These are phyloP conservation scores for Phoma sp. DNA, from an alignment of 2,329 filamentous ascomycete genomes.

Conservation along the genomic window DNA sequence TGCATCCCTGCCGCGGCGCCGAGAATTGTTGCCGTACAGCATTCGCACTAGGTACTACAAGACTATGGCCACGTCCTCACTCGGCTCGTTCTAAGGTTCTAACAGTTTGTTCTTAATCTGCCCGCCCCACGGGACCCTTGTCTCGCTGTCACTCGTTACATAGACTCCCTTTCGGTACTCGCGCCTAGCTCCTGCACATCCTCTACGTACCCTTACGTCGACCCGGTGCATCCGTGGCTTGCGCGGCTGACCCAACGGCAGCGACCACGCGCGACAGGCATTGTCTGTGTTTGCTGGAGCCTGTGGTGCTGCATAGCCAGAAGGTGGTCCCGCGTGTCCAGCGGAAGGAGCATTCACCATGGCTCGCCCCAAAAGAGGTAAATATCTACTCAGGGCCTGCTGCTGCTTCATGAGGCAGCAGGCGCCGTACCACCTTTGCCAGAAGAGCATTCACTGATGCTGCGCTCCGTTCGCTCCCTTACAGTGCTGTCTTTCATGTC, in stretches of 20 bases:
- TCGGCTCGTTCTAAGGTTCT: conserved; percentile 3
- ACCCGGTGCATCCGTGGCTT: conserved; percentile 41
- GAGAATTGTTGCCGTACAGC: conserved; percentile 13
- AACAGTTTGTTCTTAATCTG: conserved; percentile 4
- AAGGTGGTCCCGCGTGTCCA: conserved; percentile 19
- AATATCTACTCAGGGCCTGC: conserved; percentile 18
- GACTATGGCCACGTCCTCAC: conserved; percentile 8
- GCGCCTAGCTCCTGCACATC: conserved; percentile 3
- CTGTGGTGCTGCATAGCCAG: conserved; percentile 16
- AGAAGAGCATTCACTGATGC: conserved; percentile 32
- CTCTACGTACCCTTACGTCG: conserved; percentile 19
- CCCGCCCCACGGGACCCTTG: conserved; percentile 15
- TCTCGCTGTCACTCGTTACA: conserved; percentile 34
- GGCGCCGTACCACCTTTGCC: conserved; percentile 5
- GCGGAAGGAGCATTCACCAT: conserved; percentile 30
- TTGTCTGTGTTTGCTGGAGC: conserved; percentile 15
- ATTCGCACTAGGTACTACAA: conserved; percentile 13
- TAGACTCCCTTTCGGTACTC: conserved; percentile 7
- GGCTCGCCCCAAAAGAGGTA: conserved; percentile 48
- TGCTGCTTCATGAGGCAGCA: conserved; percentile 13
- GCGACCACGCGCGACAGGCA: conserved; percentile 26
- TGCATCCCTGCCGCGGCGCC: conserved; percentile 16
- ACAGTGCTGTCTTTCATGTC: conserved; percentile 89
- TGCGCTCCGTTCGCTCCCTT: conserved; percentile 28
- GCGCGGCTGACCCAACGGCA: conserved; percentile 29